These are phyloP conservation scores for Annulohypoxylon truncatum DNA, from an alignment of 2,329 filamentous ascomycete species.

Conservation along the genomic window DNA sequence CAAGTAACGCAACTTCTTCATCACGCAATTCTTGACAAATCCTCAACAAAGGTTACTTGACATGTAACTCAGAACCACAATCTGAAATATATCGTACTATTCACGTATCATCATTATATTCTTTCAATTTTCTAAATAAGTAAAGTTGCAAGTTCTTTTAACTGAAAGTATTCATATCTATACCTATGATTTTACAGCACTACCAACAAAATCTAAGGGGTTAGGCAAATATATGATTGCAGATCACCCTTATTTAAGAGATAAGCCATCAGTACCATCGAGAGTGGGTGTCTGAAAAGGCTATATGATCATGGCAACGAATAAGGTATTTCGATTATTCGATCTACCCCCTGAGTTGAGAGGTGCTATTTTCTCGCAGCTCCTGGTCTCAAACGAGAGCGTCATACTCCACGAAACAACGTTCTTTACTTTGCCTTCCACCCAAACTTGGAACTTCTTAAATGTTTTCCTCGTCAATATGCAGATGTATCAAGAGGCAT, in stretches of 20 bases:
- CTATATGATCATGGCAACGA: conserved; percentile 25
- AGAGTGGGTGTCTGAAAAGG: neutral
- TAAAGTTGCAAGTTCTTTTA: neutral
- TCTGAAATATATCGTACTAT: neutral
- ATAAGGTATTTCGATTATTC: conserved; percentile 45
- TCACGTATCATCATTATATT: neutral
- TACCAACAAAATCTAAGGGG: neutral
- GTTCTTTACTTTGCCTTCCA: conserved; percentile 31
- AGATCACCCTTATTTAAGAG: neutral
- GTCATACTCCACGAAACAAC: conserved; percentile 44
- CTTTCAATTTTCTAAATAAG: neutral
- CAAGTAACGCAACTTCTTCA: conserved; percentile 1
- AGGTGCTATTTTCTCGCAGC: conserved; percentile 41
- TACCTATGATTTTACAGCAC: neutral
- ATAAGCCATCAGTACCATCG: neutral
- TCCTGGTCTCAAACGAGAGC: conserved; percentile 43
- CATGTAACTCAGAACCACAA: neutral
- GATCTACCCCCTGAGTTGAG: conserved; percentile 49
- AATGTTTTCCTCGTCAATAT: conserved; percentile 47
- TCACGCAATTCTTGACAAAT: neutral
- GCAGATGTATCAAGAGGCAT: conserved; percentile 51
- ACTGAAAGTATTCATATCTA: neutral
- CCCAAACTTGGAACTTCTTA: conserved; percentile 26
- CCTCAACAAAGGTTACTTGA: neutral
- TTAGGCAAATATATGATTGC: neutral